Conservation (phyloP, 306 rosid species). For the Quercus mongolica region DNA sequence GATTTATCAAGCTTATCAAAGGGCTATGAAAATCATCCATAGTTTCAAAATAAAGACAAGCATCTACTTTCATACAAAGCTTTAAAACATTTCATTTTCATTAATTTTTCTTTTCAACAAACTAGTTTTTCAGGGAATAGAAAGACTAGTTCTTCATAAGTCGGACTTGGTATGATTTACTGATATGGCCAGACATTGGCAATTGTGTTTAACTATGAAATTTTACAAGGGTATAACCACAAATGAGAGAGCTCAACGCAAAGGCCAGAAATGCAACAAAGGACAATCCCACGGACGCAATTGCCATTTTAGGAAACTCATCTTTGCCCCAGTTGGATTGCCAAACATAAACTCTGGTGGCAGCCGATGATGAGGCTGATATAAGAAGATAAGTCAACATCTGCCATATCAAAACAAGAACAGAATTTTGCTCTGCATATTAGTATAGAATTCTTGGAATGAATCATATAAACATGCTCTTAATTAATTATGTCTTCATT, state of each 20-base stretch:
- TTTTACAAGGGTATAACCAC: slow-evolving; percentile 64
- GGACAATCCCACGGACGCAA: slow-evolving; percentile 63
- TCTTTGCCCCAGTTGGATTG: slow-evolving; percentile 81
- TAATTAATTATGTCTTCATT: no score
- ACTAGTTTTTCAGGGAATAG: not conserved
- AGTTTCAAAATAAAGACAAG: not conserved
- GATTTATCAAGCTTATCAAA: not conserved
- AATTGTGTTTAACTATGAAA: slow-evolving; percentile 26
- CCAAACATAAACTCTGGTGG: slow-evolving; percentile 81
- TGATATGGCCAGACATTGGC: not conserved
- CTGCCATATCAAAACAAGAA: slow-evolving; percentile 37
- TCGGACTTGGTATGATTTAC: slow-evolving; percentile 1
- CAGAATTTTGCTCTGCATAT: slow-evolving; percentile 1
- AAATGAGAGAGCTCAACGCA: slow-evolving; percentile 64
- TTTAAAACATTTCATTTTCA: not conserved
- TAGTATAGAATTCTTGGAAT: not conserved
- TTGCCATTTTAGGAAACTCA: slow-evolving; percentile 74
- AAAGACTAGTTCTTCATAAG: not conserved
- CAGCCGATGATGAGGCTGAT: slow-evolving; percentile 86
- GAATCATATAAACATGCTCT: not conserved
- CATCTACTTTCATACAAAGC: not conserved
- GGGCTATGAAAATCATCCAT: not conserved
- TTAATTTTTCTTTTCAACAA: not conserved
- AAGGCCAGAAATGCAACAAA: slow-evolving; percentile 67
- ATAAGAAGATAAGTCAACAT: slow-evolving; percentile 73